These are phyloP conservation scores for Nephelium lappaceum DNA, from an alignment of 345 rosid species.

Conservation along the genomic window DNA sequence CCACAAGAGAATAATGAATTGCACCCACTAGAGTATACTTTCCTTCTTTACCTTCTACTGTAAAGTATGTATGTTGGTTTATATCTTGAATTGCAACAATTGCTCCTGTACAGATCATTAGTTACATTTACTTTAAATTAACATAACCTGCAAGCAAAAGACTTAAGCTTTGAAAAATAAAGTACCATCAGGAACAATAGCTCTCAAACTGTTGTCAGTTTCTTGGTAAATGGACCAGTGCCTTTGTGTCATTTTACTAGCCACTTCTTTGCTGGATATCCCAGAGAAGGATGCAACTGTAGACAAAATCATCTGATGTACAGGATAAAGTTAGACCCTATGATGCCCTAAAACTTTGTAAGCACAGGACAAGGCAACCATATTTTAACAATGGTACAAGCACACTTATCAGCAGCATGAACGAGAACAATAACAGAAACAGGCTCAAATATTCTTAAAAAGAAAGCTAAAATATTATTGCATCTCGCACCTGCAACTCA, in stretches of 20 bases:
- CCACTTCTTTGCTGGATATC: conserved; percentile 39
- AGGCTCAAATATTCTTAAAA: neutral
- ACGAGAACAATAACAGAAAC: neutral
- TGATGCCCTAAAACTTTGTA: conserved; percentile 9
- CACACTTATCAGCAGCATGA: conserved; percentile 12
- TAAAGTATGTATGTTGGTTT: conserved; percentile 78
- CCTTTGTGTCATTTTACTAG: conserved; percentile 36
- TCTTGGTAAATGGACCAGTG: conserved; percentile 40
- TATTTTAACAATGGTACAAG: neutral
- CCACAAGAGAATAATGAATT: conserved; percentile 85
- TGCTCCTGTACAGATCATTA: conserved; percentile 56
- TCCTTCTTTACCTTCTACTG: conserved; percentile 66
- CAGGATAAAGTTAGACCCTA: conserved; percentile 28
- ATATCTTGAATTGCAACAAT: conserved; percentile 88
- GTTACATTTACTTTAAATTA: conserved; percentile 23
- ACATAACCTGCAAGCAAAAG: conserved; percentile 20
- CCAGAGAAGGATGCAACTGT: conserved; percentile 61
- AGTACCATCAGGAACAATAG: conserved; percentile 76
- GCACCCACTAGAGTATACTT: conserved; percentile 58
- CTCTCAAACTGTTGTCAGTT: conserved; percentile 47
- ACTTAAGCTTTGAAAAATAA: conserved; percentile 21
- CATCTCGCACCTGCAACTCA: conserved; percentile 64
- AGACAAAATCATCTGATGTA: conserved; percentile 67
- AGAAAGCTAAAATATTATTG: conserved; percentile 10
- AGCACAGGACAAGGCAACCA: conserved; percentile 21